These are phyloP conservation scores for Solanum commersonii DNA, from an alignment of 257 asterid species.

Conservation along the genomic window DNA sequence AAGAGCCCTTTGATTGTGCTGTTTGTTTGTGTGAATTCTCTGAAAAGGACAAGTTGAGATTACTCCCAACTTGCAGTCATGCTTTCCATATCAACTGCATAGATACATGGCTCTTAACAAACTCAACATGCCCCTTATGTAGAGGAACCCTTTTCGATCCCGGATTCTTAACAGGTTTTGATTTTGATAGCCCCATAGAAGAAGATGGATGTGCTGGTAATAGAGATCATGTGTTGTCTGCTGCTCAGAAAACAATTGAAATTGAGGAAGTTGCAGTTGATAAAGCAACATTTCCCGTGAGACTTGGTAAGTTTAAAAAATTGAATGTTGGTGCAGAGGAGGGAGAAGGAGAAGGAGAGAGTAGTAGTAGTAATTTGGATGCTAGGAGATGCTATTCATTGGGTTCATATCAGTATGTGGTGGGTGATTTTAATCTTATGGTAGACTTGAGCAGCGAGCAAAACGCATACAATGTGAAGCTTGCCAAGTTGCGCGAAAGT, in stretches of 20 bases:
- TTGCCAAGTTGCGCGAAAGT: constrained; percentile 15
- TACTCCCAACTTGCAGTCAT: constrained; percentile 42
- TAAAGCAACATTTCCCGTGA: constrained; percentile 20
- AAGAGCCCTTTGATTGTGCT: constrained; percentile 46
- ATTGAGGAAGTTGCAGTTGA: constrained; percentile 15
- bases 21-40: constrained; percentile 40
- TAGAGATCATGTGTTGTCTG: constrained; percentile 8
- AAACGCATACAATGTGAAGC: constrained; percentile 7
- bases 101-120: constrained; percentile 45
- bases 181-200: constrained; percentile 22
- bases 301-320: constrained; percentile 56
- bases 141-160: constrained; percentile 25
- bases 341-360: constrained; percentile 57
- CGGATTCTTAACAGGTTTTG: constrained; percentile 12
- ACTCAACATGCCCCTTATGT: constrained; percentile 43
- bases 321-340: constrained; percentile 28
- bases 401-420: constrained; percentile 94
- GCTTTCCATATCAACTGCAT: constrained; percentile 44
- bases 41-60: constrained; percentile 25
- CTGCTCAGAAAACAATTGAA: constrained; percentile 11
- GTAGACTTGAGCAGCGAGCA: constrained; percentile 51
- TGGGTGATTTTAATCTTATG: constrained; percentile 60
- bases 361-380: constrained; percentile 79
- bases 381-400: constrained; percentile 85
- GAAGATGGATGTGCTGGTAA: constrained; percentile 4